Percentiles rank a stretch among this genome's conserved stretches.
Conservation (phyloP, 441 rosid genomes). For the Mallotus japonicus region DNA sequence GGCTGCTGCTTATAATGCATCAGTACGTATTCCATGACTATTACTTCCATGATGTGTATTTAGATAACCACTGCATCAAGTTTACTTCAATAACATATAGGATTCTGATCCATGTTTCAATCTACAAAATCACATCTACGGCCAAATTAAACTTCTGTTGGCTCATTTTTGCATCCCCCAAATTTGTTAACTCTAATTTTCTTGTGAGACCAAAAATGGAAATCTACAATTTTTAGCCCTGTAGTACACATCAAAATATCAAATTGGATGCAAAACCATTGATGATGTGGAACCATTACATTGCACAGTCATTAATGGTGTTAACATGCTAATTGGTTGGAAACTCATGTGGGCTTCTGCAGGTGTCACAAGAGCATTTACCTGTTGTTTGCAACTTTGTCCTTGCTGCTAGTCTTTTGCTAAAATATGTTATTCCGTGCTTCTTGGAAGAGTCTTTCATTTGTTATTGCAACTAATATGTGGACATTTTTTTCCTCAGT, state of each 20-base stretch:
- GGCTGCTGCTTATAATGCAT: slow-evolving; percentile 92
- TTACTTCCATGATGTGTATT: not conserved
- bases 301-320: not conserved
- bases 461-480: slow-evolving; percentile 12
- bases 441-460: not conserved
- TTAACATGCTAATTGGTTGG: not conserved
- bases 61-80: not conserved
- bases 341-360: not conserved
- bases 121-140: not conserved
- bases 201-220: not conserved
- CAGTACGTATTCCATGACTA: slow-evolving; percentile 37
- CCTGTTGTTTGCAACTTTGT: not conserved
- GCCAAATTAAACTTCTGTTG: slow-evolving; percentile 3
- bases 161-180: not conserved
- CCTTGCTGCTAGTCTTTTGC: not conserved
- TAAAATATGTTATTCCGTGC: slow-evolving; percentile 3
- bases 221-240: not conserved
- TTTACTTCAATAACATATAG: not conserved
- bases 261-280: not conserved
- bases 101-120: not conserved
- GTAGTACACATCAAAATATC: not conserved
- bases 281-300: not conserved
- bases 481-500: slow-evolving; percentile 38
- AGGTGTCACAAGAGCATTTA: not conserved
- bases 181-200: not conserved